These are phyloP conservation scores for Taiozyma sp. DNA, from an alignment of 1,139 yeast species.

Conservation along the genomic window DNA sequence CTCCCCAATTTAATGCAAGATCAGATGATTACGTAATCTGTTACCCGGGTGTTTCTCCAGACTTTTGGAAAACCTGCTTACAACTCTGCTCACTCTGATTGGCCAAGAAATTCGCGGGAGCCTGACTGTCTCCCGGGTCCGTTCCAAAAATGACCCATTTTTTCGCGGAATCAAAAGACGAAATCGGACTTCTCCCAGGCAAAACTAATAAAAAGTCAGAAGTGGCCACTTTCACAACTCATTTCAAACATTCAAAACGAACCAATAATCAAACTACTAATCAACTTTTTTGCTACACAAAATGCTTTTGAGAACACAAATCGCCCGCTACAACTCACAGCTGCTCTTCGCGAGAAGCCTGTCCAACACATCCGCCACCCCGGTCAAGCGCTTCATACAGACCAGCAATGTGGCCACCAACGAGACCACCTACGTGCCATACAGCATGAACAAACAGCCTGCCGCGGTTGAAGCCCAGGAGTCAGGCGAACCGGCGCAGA, in stretches of 20 bases:
- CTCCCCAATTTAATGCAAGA: no score
- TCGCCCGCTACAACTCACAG: neutral
- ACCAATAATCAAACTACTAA: neutral
- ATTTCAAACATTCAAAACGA: neutral
- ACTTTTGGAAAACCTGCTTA: neutral
- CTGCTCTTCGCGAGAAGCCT: constrained; percentile 2
- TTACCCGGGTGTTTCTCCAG: neutral
- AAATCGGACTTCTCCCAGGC: neutral
- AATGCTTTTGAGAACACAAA: constrained; percentile 3
- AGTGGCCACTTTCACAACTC: neutral
- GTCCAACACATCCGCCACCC: constrained; percentile 3
- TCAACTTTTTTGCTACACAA: neutral
- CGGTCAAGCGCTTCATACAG: constrained; percentile 5
- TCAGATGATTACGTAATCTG: neutral
- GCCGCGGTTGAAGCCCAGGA: neutral
- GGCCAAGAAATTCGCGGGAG: neutral
- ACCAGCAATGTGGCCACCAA: constrained; percentile 5
- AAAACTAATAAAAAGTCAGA: neutral
- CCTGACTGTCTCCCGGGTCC: neutral
- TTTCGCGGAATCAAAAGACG: neutral
- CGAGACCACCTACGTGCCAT: constrained; percentile 6
- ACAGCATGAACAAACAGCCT: neutral
- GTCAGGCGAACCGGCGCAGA: neutral
- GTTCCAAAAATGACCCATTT: neutral
- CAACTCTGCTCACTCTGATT: neutral